Base-by-base conservation (phyloP, 257 asterid genomes). In the Lithospermum erythrorhizon region DNA sequence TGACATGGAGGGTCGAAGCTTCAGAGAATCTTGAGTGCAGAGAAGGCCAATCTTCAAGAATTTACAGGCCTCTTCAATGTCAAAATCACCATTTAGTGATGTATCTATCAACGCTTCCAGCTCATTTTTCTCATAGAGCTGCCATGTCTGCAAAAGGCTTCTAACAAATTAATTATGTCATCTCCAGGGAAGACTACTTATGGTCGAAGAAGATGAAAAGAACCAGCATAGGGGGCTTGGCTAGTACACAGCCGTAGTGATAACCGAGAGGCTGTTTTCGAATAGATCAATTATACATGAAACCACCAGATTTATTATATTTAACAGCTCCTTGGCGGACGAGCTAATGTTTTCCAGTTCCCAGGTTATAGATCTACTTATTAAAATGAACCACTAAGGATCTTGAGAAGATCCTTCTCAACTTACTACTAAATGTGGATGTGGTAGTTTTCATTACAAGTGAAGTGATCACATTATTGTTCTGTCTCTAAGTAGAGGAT, bases 1-100 rank as follows among this genome's bases (percentile, higher is more conserved):
- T 5, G 96, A 86, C 99, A 89, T 93, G 30, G 94, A 68, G 57
- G 99, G 99, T 15, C 99, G 89, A 63, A 86, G 89, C 79, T 81
- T 89, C 0, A 89, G 85, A 45, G 81, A 30, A 69, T 93, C 97
- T 69, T 93, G 99, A 54, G 96, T 86, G 75, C 99, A 93, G 53
- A 93, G 95, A 47, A 93, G 79, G 23, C 94, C 97, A 9, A 93
- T 78, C 73, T 89, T 87, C 21, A 93, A 74, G 81, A 75, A 78
- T 68, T 65, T 84, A 80, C 99, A 89, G 13, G 97, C 97, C 66
- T 81, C 83, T 70, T 93, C 91, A 0, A 79, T 83, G 61, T 93
- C 97, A 49, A 84, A 89, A 71, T 79, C 76, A 41, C 95, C 99
- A 4, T 80, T 53, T 41, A 93, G 63, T 2, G 82, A 72, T 8